Evolutionary conservation across 805 yeast genomes (phyloP).

Genomic region (Suhomyces kilbournensis): DNA sequence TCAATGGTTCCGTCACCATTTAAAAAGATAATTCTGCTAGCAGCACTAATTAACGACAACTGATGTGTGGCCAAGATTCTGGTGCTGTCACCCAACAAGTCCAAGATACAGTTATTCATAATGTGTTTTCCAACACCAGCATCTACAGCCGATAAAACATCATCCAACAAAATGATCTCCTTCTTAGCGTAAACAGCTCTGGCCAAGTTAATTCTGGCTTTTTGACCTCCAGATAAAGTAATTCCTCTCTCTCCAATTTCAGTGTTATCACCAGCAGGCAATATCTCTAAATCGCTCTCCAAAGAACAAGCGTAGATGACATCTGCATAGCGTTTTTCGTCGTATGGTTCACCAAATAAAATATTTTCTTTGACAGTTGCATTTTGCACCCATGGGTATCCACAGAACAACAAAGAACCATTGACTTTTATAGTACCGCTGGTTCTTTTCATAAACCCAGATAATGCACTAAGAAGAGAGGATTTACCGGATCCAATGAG

Average conservation of each 20-base stretch:
- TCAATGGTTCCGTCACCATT: conserved; percentile 31
- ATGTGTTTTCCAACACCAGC: conserved; percentile 83
- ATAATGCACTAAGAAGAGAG: conserved; percentile 64
- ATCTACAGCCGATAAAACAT: conserved; percentile 81
- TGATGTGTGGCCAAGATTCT: conserved; percentile 39
- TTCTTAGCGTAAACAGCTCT: conserved; percentile 70
- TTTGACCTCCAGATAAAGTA: conserved; percentile 86
- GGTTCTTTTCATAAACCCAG: conserved; percentile 64
- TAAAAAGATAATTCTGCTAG: not conserved
- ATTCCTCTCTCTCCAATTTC: conserved; percentile 86
- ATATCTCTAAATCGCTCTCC: conserved; percentile 56
- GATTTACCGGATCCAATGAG: conserved; percentile 81
- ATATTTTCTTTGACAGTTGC: conserved; percentile 76
- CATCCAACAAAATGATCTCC: conserved; percentile 71
- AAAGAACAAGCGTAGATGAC: conserved; percentile 67
- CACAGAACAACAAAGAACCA: conserved; percentile 54
- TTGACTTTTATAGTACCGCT: conserved; percentile 50
- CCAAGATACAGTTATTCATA: conserved; percentile 64
- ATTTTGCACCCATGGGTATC: conserved; percentile 83
- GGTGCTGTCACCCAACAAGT: conserved; percentile 42
- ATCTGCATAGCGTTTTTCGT: conserved; percentile 47
- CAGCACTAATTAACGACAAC: conserved; percentile 23
- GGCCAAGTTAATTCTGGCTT: conserved; percentile 74
- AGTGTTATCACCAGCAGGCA: conserved; percentile 74
- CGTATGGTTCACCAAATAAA: conserved; percentile 57